phyloP scores from a whole-genome alignment of 495 filamentous ascomycete genomes.

The Neurospora hispaniola region DNA sequence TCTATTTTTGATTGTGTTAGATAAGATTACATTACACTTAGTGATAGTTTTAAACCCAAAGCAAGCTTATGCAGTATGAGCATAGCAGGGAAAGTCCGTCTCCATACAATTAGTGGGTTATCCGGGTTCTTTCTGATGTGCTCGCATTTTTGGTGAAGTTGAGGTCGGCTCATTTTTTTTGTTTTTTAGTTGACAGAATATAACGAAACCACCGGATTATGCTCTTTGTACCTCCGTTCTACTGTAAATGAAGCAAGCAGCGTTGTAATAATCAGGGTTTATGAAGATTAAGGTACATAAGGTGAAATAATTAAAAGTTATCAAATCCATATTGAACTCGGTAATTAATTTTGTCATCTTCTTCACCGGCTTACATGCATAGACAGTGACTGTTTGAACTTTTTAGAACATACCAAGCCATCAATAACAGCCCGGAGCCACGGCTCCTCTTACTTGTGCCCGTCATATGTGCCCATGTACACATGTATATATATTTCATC shows the following conservation, averaged over 20 bases:
- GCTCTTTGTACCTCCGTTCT: no score
- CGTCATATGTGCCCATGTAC: not conserved
- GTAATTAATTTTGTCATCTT: no score
- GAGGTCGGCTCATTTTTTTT: not conserved
- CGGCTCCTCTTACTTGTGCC: no score
- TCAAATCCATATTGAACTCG: not conserved
- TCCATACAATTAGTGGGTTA: not conserved
- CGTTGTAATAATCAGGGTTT: not conserved
- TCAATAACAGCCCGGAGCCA: no score
- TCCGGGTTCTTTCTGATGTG: not conserved
- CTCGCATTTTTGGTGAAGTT: not conserved
- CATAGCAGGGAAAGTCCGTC: not conserved
- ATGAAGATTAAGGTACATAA: no score
- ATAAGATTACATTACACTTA: not conserved
- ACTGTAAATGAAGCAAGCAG: not conserved
- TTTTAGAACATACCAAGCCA: no score
- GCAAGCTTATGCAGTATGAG: not conserved
- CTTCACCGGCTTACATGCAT: no score
- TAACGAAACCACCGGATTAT: not conserved
- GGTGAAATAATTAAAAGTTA: no score
- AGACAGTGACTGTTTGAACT: no score
- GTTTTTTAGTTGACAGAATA: not conserved
- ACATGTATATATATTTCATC: not conserved
- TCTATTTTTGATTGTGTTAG: conserved; percentile 3
- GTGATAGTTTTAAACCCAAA: not conserved